Evolutionary conservation across 108 stramenopile genomes (phyloP).

Genomic region (Nannochloropsis granulata): DNA sequence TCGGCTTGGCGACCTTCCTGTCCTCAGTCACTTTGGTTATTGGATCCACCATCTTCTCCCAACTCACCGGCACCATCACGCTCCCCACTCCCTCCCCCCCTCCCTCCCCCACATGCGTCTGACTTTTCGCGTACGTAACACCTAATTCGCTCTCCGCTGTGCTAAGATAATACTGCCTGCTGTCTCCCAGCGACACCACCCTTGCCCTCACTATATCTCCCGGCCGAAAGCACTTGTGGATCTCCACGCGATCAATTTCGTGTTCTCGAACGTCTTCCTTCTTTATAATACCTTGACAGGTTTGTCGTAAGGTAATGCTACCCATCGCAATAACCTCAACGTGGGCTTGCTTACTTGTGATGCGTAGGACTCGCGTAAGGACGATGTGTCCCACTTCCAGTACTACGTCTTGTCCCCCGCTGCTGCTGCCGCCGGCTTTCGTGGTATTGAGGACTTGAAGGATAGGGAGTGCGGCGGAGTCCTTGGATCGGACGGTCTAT

Average conservation of each 20-base stretch:
- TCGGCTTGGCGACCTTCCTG: constrained; percentile 73
- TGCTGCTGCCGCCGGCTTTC: background rate
- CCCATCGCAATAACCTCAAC: constrained; percentile 32
- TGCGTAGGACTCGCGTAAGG: constrained; percentile 27
- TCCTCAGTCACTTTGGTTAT: constrained; percentile 51
- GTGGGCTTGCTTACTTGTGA: constrained; percentile 22
- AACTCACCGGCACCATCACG: constrained; percentile 59
- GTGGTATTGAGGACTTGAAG: background rate
- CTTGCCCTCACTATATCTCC: constrained; percentile 62
- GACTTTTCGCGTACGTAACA: constrained; percentile 53
- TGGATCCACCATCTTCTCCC: constrained; percentile 42
- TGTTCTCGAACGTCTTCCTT: constrained; percentile 50
- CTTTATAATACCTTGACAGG: constrained; percentile 22
- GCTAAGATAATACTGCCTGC: constrained; percentile 55
- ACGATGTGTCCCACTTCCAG: constrained; percentile 27
- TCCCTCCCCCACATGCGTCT: background rate
- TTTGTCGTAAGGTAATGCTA: constrained; percentile 24
- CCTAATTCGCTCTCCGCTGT: constrained; percentile 77
- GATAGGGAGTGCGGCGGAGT: background rate
- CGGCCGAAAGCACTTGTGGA: constrained; percentile 56
- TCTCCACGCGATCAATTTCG: constrained; percentile 44
- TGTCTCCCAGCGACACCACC: constrained; percentile 57
- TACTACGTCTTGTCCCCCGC: background rate
- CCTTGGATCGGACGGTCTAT: background rate
- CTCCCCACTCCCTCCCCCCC: constrained; percentile 19